These are phyloP conservation scores for Phytophthora constricta DNA, from an alignment of 352 stramenopile genomes.

Conservation along the genomic window DNA sequence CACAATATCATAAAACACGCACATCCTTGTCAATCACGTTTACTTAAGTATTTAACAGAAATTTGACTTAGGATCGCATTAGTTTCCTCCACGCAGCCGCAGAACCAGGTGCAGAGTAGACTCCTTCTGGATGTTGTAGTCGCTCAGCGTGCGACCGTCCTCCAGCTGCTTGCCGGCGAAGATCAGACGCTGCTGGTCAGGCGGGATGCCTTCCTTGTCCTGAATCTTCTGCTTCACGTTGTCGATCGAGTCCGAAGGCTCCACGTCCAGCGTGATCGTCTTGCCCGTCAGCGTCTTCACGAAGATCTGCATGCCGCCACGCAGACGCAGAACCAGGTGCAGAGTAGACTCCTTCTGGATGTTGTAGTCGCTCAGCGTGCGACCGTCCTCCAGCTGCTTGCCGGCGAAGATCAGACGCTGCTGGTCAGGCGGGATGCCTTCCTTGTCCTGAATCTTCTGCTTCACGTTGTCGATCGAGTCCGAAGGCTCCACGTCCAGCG, in stretches of 20 bases:
- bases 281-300: no score
- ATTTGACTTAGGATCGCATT: background rate
- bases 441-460: background rate
- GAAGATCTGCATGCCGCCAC: no score
- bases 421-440: background rate
- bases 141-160: no score
- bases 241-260: slow-evolving; percentile 4
- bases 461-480: slow-evolving; percentile 5
- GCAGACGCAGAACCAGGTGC: slow-evolving; percentile 94
- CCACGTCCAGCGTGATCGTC: no score
- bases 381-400: slow-evolving; percentile 90
- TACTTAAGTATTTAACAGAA: no score
- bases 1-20: no score
- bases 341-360: slow-evolving; percentile 97
- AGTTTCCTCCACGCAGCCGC: slow-evolving; percentile 72
- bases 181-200: no score
- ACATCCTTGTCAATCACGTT: no score
- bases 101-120: slow-evolving; percentile 94
- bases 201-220: no score
- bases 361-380: slow-evolving; percentile 93
- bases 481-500: background rate
- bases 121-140: slow-evolving; percentile 96
- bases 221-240: background rate
- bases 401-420: slow-evolving; percentile 1
- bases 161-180: no score